Evolutionary conservation across 441 rosid genomes (phyloP), one percentile per base, ranked within the genome.

Genomic region (Adansonia grandidieri): DNA sequence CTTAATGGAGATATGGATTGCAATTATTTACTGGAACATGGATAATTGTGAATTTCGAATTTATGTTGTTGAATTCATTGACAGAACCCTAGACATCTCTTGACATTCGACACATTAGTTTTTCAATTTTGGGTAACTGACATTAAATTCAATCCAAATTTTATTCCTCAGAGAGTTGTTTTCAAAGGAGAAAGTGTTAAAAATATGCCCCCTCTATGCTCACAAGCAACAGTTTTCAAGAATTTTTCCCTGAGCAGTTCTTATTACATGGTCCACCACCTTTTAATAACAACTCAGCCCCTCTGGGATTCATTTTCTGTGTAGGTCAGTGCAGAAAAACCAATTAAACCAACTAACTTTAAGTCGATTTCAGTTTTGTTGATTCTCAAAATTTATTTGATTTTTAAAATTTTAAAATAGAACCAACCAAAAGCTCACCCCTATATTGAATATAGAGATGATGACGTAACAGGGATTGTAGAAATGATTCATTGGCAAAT

Each of bases 381-480:
- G 42, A 37, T 37, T 37, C 42, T 37, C 42, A 0, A 37, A 37
- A 37, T 37, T 37, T 37, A 37, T 37, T 37, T 37, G 42, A 37
- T 37, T 37, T 37, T 37, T 37, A 37, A 37, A 37, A 37, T 37
- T 37, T 37, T 37, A 37, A 37, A 37, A 37, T 37, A 37, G 42
- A 37, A 37, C 6, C 42, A 37, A 37, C 42, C 42, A 37, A 37
- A 37, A 37, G 42, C 42, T 37, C 42, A 37, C 42, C 42, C 42
- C 42, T 37, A 37, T 37, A 37, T 37, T 0, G 42, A 37, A 4
- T 86, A 76, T 70, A 85, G 74, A 73, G 86, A 82, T 58, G 84
- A 80, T 70, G 79, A 84, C 40, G 92, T 84, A 76, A 86, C 88
- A 65, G 93, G 97, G 77, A 86, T 91, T 60, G 84, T 92, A 66